Evolutionary conservation across 2,329 filamentous ascomycete species (phyloP), one percentile per base, ranked within the genome.

Genomic region (Fusarium sp.): DNA sequence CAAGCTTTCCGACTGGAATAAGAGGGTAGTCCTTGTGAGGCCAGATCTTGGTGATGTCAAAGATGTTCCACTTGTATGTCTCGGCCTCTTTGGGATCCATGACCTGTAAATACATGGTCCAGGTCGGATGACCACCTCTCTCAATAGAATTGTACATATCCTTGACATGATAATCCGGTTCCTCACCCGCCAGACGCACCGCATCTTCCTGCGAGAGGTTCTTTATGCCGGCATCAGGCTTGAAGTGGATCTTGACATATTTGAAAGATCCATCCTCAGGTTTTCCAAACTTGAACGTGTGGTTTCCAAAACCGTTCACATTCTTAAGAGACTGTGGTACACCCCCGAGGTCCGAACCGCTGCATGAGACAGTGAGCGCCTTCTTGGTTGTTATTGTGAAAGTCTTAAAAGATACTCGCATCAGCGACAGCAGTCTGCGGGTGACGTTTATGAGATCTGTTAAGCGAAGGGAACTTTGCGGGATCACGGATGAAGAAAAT

Each of bases 161-260:
- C 4, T 65, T 65, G 21, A 65, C 8, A 3, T 64, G 63, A 19
- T 65, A 65, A 6, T 64, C 59, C 1, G 63, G 63, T 3, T 64
- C 63, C 9, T 65, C 63, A 0, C 47, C 63, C 10, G 59, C 47
- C 9, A 65, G 30, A 13, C 47, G 63, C 2, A 64, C 47, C 0
- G 63, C 63, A 25, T 65, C 59, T 18, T 65, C 47, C 25, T 64
- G 47, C 0, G 59, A 65, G 0, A 65, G 21, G 2, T 18, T 65
- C 18, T 62, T 62, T 40, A 65, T 63, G 4, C 62, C 62, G 4
- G n/a, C 62, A 1, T 46, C 47, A 18, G 62, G 62, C n/a, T 65
- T 65, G 28, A 65, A 53, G 9, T 62, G 46, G 6, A 65, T 62
- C 40, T 65, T 65, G n/a, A 65, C 62, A 16, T 62, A 65, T 18